Evolutionary conservation across 257 asterid genomes (phyloP), one percentile per base, ranked within the genome.

Genomic region (Lycium barbarum): DNA sequence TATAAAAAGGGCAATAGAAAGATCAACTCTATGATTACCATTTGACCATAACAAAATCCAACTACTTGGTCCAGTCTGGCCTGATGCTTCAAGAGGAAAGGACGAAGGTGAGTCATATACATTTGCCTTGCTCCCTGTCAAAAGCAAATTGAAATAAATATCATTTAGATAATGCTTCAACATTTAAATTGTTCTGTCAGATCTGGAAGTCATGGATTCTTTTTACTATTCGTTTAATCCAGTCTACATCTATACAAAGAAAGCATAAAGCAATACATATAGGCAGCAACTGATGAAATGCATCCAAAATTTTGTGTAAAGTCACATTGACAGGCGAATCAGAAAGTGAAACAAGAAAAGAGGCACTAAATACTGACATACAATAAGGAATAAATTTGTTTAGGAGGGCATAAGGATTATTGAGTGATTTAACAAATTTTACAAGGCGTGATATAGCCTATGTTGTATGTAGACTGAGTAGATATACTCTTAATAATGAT

Each of bases 91-190:
- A 53, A 88, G 86, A 94, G 95, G 88, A 96, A 94, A 2, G 98
- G 98, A 35, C 93, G 92, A 85, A 96, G 88, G 86, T 93, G 88
- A 81, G 90, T 92, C 89, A 65, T 88, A 88, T 94, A 96, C 92
- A 96, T 83, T 66, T 90, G 89, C 87, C 83, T 90, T 51, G 99
- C 98, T 62, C 99, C 99, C 99, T 96, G 90, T 85, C 82, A 89
- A 67, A 54, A 89, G 80, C 26, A 85, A 57, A 82, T 51, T 45
- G 13, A 47, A 82, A 17, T 26, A 51, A n/a, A 51, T 51, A 74
- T 13, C 40, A 49, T 22, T 20, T 17, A 20, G 20, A 74, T 47
- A 20, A 17, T 49, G 40, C 3, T 74, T 74, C 43, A 49, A 10
- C 58, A 45, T 12, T 76, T 76, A 51, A 8, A 76, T 76, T 76